These are phyloP conservation scores for Aspergillus latus DNA, from an alignment of 2,329 filamentous ascomycete species.

Conservation along the genomic window DNA sequence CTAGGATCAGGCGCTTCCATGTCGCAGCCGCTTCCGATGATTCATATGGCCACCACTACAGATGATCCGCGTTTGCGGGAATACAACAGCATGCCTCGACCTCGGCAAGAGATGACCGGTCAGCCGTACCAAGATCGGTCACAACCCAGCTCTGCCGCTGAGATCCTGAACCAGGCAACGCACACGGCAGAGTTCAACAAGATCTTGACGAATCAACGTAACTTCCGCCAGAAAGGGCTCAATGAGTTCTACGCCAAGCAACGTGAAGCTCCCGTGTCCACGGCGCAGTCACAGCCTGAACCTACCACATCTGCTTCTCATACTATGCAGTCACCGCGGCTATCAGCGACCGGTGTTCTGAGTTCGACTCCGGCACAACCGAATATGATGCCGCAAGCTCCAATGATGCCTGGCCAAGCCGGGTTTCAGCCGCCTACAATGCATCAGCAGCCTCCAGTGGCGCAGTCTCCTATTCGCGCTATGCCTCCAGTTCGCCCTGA, in stretches of 20 bases:
- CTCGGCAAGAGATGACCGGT: conserved; percentile 85
- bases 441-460: conserved; percentile 42
- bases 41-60: conserved; percentile 75
- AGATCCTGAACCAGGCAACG: conserved; percentile 81
- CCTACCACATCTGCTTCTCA: conserved; percentile 39
- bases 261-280: conserved; percentile 70
- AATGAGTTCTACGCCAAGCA: conserved; percentile 79
- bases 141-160: conserved; percentile 70
- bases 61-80: conserved; percentile 76
- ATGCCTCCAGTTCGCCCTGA: conserved; percentile 62
- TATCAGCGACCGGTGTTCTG: conserved; percentile 35
- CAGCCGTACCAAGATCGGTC: conserved; percentile 85
- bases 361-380: conserved; percentile 37
- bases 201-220: conserved; percentile 74
- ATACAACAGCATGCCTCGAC: conserved; percentile 78
- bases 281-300: conserved; percentile 32
- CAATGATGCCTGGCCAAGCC: conserved; percentile 53
- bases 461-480: conserved; percentile 70
- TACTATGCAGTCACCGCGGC: conserved; percentile 40
- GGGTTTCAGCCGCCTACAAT: conserved; percentile 65
- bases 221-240: conserved; percentile 75
- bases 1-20: conserved; percentile 65
- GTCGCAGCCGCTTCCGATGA: conserved; percentile 72
- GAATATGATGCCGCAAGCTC: conserved; percentile 41
- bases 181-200: conserved; percentile 92